Conservation (phyloP, 1,284 basidiomycete species). For the Leccinum insolens region DNA sequence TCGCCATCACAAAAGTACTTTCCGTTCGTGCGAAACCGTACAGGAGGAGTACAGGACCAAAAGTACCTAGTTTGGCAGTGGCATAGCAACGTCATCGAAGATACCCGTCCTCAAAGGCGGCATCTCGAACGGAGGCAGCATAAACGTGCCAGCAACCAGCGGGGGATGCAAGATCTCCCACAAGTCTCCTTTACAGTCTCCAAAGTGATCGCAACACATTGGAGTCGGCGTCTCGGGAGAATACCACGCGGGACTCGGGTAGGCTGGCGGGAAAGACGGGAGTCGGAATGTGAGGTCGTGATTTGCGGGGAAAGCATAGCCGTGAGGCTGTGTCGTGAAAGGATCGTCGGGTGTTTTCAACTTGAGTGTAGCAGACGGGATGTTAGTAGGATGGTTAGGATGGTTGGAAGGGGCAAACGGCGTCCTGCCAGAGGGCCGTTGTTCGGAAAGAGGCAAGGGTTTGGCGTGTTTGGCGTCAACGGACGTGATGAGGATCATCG, state of each 20-base stretch:
- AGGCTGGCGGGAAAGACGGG: slow-evolving; percentile 13
- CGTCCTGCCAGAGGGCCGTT: slow-evolving; percentile 10
- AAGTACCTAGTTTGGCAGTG: slow-evolving; percentile 10
- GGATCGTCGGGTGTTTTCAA: slow-evolving; percentile 22
- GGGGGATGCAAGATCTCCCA: slow-evolving; percentile 33
- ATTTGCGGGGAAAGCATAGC: not conserved
- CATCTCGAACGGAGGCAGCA: slow-evolving; percentile 31
- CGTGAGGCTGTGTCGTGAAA: slow-evolving; percentile 13
- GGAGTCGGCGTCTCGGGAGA: slow-evolving; percentile 29
- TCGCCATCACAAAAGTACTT: not conserved
- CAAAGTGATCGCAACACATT: slow-evolving; percentile 25
- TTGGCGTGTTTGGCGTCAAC: slow-evolving; percentile 29
- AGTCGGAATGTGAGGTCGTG: slow-evolving; percentile 19
- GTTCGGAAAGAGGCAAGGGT: slow-evolving; percentile 21
- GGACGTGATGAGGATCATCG: slow-evolving; percentile 32
- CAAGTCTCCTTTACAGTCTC: slow-evolving; percentile 29
- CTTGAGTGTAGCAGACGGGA: not conserved
- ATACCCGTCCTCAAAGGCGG: slow-evolving; percentile 23
- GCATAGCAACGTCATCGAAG: slow-evolving; percentile 14
- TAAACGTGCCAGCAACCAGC: slow-evolving; percentile 22
- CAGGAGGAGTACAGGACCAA: not conserved
- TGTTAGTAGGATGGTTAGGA: slow-evolving; percentile 11
- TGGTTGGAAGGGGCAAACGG: slow-evolving; percentile 21
- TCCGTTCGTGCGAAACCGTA: not conserved
- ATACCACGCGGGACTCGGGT: not conserved